Percentiles rank a stretch among this genome's conserved stretches.
Evolutionary conservation across 805 yeast genomes (phyloP).

Genomic region (Candida maltosa): DNA sequence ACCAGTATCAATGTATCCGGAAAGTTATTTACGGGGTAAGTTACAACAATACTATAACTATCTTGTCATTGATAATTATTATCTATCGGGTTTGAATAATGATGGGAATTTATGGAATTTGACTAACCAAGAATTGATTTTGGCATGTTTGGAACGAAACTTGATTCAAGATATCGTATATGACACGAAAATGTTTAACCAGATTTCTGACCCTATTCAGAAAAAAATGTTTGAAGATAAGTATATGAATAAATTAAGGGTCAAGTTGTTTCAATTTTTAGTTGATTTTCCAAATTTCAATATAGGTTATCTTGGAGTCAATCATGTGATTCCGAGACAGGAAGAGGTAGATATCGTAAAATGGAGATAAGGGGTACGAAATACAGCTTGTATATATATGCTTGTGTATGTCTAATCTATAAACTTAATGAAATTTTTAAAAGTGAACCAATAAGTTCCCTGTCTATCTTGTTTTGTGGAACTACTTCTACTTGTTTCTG

Average conservation of each 20-base stretch:
- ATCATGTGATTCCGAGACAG: conserved; percentile 11
- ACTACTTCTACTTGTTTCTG: background rate
- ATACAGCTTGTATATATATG: no score
- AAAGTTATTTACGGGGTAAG: conserved; percentile 29
- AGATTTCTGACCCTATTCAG: conserved; percentile 11
- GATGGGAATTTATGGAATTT: conserved; percentile 45
- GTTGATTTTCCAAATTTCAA: conserved; percentile 39
- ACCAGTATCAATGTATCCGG: conserved; percentile 38
- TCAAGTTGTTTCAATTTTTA: conserved; percentile 37
- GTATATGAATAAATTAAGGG: conserved; percentile 26
- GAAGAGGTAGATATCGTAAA: conserved; percentile 2
- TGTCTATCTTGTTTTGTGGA: background rate
- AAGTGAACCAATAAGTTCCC: no score
- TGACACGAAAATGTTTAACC: conserved; percentile 20
- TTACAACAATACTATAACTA: conserved; percentile 40
- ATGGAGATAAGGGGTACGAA: conserved; percentile 4
- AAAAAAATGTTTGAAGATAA: conserved; percentile 11
- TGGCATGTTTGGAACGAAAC: conserved; percentile 56
- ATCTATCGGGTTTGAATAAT: conserved; percentile 31
- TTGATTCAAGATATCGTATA: conserved; percentile 35
- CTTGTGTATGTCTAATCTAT: no score
- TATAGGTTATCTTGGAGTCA: conserved; percentile 34
- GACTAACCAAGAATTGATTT: conserved; percentile 47
- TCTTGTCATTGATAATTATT: conserved; percentile 53
- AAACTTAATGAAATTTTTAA: no score